These are phyloP conservation scores for Cladosporium austrohemisphaericum DNA, from an alignment of 2,329 filamentous ascomycete species.

Conservation along the genomic window DNA sequence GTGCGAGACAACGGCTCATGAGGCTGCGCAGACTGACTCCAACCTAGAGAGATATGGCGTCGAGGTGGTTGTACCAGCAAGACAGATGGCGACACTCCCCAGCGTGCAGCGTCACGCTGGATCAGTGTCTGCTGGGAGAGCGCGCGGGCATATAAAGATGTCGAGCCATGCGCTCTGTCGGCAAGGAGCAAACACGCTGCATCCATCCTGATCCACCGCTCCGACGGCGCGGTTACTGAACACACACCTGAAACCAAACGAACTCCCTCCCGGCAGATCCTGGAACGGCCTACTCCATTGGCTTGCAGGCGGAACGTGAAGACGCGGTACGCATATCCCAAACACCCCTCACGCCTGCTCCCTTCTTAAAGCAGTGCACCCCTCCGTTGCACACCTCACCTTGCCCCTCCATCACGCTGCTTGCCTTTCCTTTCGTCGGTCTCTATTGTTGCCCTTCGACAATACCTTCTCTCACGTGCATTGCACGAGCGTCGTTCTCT, in stretches of 20 bases:
- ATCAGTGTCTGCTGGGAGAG: not conserved
- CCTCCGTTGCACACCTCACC: not conserved
- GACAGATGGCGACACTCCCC: conserved; percentile 7
- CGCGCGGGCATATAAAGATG: conserved; percentile 1
- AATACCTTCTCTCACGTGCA: not conserved
- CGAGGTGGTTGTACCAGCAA: conserved; percentile 12
- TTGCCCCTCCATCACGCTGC: not conserved
- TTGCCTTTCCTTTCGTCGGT: not conserved
- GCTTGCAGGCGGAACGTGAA: conserved; percentile 10
- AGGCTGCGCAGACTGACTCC: conserved; percentile 12
- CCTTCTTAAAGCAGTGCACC: conserved; percentile 1
- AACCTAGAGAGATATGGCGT: conserved; percentile 13
- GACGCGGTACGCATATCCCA: conserved; percentile 12
- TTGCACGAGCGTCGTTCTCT: not conserved
- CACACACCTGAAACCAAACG: conserved; percentile 8
- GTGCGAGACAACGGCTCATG: conserved; percentile 15
- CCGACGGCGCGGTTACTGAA: conserved; percentile 8
- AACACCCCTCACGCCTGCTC: not conserved
- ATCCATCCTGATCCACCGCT: not conserved
- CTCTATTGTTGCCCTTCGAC: conserved; percentile 5
- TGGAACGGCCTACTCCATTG: conserved; percentile 3
- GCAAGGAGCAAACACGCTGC: not conserved
- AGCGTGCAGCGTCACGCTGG: conserved; percentile 13
- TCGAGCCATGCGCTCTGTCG: not conserved
- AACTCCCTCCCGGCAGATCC: not conserved